Percentiles rank a stretch among this genome's conserved stretches.
phyloP scores from a whole-genome alignment of 768 basidiomycete species.

The Tephrocybe sp. region DNA sequence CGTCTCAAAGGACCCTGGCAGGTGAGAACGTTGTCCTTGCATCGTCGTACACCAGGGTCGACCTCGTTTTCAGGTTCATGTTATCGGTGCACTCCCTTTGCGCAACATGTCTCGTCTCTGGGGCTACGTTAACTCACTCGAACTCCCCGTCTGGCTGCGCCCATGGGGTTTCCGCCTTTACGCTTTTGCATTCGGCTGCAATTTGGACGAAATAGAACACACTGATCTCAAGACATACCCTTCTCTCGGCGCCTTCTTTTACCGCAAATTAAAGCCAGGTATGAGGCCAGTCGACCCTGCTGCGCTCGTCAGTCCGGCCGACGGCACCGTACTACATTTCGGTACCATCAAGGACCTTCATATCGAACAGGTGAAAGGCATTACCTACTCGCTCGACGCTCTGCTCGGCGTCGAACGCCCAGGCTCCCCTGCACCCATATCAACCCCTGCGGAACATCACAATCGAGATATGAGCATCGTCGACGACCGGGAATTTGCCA shows the following conservation, averaged over 20 bases:
- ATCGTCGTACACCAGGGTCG: neutral
- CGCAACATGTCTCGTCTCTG: conserved; percentile 95
- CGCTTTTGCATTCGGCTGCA: conserved; percentile 86
- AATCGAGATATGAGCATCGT: conserved; percentile 60
- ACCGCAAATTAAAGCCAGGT: conserved; percentile 80
- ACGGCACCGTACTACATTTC: conserved; percentile 90
- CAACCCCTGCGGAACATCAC: conserved; percentile 35
- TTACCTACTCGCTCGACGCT: conserved; percentile 94
- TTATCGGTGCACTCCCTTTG: conserved; percentile 90
- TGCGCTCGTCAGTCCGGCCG: conserved; percentile 87
- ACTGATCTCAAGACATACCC: conserved; percentile 75
- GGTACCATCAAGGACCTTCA: conserved; percentile 75
- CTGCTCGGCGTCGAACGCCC: conserved; percentile 76
- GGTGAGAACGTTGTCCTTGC: conserved; percentile 42
- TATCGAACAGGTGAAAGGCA: conserved; percentile 97
- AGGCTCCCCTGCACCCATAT: conserved; percentile 38
- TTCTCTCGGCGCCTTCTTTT: conserved; percentile 95
- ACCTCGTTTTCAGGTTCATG: conserved; percentile 70
- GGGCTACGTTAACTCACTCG: conserved; percentile 93
- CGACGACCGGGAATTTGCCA: conserved; percentile 87
- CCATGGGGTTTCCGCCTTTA: conserved; percentile 87
- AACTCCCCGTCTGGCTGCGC: conserved; percentile 94
- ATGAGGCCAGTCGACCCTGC: conserved; percentile 76
- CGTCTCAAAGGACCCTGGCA: conserved; percentile 91
- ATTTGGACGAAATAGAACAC: conserved; percentile 86